Evolutionary conservation across 305 asterid species (phyloP).

Genomic region (Rubia occidens): DNA sequence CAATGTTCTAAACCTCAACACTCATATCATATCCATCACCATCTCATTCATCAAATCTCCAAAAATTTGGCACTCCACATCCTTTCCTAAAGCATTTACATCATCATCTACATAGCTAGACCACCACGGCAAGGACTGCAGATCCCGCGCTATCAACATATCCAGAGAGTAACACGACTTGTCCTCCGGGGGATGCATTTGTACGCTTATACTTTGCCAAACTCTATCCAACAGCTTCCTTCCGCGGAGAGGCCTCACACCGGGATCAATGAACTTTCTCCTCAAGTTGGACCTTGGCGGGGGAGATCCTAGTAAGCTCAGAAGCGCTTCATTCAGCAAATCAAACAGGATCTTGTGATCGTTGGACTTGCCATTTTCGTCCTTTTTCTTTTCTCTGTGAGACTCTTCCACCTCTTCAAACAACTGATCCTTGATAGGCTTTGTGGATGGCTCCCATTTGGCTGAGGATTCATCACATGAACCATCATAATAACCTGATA

Average conservation of each 20-base stretch:
- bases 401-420: conserved; percentile 69
- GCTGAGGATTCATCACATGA: conserved; percentile 44
- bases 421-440: conserved; percentile 58
- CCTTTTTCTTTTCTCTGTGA: conserved; percentile 31
- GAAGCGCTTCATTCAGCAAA: conserved; percentile 71
- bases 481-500: conserved; percentile 69
- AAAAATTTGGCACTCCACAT: conserved; percentile 49
- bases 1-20: background rate
- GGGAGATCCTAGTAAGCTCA: conserved; percentile 48
- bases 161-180: conserved; percentile 43
- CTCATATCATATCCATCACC: conserved; percentile 29
- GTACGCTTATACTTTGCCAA: conserved; percentile 41
- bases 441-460: conserved; percentile 76
- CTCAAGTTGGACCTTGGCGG: conserved; percentile 34
- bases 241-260: conserved; percentile 50
- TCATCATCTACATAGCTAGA: conserved; percentile 48
- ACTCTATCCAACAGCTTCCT: conserved; percentile 48
- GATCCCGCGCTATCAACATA: conserved; percentile 50
- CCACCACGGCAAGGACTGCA: conserved; percentile 62
- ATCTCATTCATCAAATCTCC: conserved; percentile 59
- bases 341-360: conserved; percentile 59
- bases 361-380: conserved; percentile 29
- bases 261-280: conserved; percentile 37
- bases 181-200: conserved; percentile 45
- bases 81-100: conserved; percentile 48